Conservation (phyloP, 441 rosid species). For the Omphalea diandra region DNA sequence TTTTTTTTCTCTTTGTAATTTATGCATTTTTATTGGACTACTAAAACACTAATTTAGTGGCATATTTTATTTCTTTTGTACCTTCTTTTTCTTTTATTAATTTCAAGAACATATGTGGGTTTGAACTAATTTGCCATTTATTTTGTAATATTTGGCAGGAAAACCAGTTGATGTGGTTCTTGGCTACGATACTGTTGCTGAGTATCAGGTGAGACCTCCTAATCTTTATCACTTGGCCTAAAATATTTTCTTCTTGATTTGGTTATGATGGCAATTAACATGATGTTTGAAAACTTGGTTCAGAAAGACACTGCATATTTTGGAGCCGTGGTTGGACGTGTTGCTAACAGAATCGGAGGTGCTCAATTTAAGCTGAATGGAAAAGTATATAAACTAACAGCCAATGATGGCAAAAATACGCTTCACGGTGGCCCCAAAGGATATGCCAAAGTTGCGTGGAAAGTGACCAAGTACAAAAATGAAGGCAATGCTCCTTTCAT, state of each 20-base stretch:
- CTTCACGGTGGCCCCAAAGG: constrained; percentile 87
- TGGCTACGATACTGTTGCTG: constrained; percentile 27
- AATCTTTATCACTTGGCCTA: neutral
- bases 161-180: constrained; percentile 28
- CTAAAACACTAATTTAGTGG: too few relatives aligned
- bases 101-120: too few relatives aligned
- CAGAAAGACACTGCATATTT: constrained; percentile 64
- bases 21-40: too few relatives aligned
- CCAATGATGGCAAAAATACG: constrained; percentile 76
- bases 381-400: constrained; percentile 42
- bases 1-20: neutral
- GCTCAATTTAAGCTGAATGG: constrained; percentile 70
- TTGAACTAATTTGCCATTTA: neutral
- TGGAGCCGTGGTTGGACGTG: constrained; percentile 75
- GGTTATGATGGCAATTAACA: neutral
- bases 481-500: constrained; percentile 51
- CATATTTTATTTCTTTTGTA: neutral
- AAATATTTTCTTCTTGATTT: neutral
- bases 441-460: constrained; percentile 70
- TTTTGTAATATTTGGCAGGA: constrained; percentile 6
- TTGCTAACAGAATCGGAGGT: constrained; percentile 77
- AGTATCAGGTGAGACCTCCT: constrained; percentile 22
- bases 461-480: constrained; percentile 41
- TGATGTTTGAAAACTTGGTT: neutral
- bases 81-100: neutral